Percentiles rank a stretch among this genome's conserved stretches.
Evolutionary conservation across 2,329 filamentous ascomycete species (phyloP).

Genomic region (Microthyrium microscopicum): DNA sequence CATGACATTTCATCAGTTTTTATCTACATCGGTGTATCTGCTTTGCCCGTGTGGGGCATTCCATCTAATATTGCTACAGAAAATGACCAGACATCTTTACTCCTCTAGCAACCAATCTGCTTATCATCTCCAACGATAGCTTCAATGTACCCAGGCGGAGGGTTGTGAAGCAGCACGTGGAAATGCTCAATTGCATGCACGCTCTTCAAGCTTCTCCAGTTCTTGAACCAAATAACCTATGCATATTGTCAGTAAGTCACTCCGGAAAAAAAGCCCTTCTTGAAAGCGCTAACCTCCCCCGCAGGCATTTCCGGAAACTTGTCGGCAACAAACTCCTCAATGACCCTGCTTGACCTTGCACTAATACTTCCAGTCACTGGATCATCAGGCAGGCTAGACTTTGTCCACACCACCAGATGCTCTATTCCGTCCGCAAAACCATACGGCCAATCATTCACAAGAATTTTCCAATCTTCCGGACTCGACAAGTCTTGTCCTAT

Average conservation of each 20-base stretch:
- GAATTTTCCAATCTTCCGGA: slow-evolving; percentile 49
- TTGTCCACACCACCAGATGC: slow-evolving; percentile 86
- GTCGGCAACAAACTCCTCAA: slow-evolving; percentile 52
- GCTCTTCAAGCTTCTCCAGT: slow-evolving; percentile 73
- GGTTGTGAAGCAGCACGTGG: slow-evolving; percentile 76
- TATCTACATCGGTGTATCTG: no score
- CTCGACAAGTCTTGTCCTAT: slow-evolving; percentile 8
- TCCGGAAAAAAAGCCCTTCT: no score
- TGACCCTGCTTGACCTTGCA: slow-evolving; percentile 40
- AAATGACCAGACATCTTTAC: no score
- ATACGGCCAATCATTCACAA: slow-evolving; percentile 92
- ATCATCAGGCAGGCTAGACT: slow-evolving; percentile 64
- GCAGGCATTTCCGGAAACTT: slow-evolving; percentile 34
- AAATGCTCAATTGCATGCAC: slow-evolving; percentile 83
- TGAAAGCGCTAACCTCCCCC: no score
- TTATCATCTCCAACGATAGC: no score
- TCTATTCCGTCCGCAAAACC: slow-evolving; percentile 62
- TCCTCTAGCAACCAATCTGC: no score
- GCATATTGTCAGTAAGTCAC: slow-evolving; percentile 13
- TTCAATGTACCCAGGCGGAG: no score
- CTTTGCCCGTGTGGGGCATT: no score
- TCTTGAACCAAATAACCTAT: slow-evolving; percentile 76
- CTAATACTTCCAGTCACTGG: slow-evolving; percentile 49
- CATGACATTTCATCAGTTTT: no score
- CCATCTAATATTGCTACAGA: no score